A percentile compares a stretch with the other conserved stretches of the same genome.
Evolutionary conservation across 495 filamentous ascomycete species (phyloP).

Genomic region (Penicillium daleae): DNA sequence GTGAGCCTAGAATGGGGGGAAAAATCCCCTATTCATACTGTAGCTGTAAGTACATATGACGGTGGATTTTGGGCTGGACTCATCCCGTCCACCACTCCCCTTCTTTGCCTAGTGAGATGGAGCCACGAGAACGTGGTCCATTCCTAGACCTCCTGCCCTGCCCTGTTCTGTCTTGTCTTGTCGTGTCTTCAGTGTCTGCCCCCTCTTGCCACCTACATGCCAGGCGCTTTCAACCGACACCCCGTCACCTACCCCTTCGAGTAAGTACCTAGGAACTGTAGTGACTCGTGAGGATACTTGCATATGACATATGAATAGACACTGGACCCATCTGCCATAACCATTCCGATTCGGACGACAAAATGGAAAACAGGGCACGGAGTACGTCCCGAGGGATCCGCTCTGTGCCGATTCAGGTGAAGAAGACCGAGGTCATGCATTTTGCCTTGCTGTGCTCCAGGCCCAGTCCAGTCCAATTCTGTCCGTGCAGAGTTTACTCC

Average conservation of each 20-base stretch:
- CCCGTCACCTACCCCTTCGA: neutral
- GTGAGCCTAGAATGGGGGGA: neutral
- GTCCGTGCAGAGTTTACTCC: neutral
- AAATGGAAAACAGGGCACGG: no score
- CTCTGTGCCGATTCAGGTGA: neutral
- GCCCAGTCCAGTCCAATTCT: neutral
- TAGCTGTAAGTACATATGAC: no score
- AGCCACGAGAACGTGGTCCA: neutral
- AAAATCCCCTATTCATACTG: neutral
- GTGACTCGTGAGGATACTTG: no score
- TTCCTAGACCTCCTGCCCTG: neutral
- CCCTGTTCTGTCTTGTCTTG: neutral
- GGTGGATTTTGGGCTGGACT: neutral
- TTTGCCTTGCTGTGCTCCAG: no score
- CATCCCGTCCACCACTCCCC: constrained; percentile 12
- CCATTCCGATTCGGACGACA: neutral
- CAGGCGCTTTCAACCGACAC: neutral
- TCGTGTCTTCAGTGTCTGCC: neutral
- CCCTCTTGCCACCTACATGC: constrained; percentile 6
- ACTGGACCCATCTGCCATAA: neutral
- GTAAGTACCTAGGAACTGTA: neutral
- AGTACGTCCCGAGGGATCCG: constrained; percentile 5
- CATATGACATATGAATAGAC: neutral
- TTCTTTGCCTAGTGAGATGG: constrained; percentile 12
- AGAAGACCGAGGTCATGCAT: neutral